Evolutionary conservation across 257 asterid species (phyloP).

Genomic region (Nicotiana attenuata): DNA sequence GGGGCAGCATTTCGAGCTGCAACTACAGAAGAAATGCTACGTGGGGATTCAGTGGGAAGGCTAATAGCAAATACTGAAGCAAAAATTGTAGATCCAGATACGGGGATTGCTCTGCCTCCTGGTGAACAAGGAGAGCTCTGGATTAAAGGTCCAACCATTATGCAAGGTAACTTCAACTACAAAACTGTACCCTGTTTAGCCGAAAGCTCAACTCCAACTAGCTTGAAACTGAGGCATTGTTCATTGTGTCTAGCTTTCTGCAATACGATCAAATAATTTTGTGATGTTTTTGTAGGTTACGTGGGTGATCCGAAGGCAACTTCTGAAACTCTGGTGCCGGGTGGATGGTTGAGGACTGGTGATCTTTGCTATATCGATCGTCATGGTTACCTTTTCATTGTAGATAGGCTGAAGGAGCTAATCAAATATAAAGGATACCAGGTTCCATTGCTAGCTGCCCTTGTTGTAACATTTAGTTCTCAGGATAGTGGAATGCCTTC

Average conservation of each 20-base stretch:
- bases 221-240: neutral
- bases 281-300: slow-evolving; percentile 30
- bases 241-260: neutral
- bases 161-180: slow-evolving; percentile 41
- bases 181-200: neutral
- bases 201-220: neutral
- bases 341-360: slow-evolving; percentile 50
- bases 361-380: slow-evolving; percentile 46
- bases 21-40: slow-evolving; percentile 28
- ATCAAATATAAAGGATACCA: slow-evolving; percentile 61
- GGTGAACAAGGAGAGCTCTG: slow-evolving; percentile 57
- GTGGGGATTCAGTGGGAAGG: slow-evolving; percentile 47
- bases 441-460: slow-evolving; percentile 21
- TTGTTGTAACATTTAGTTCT: neutral
- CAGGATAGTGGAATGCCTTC: neutral
- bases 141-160: slow-evolving; percentile 47
- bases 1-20: slow-evolving; percentile 30
- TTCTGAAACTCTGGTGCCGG: slow-evolving; percentile 27
- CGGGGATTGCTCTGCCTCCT: slow-evolving; percentile 41
- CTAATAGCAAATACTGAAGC: slow-evolving; percentile 30
- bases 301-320: slow-evolving; percentile 33
- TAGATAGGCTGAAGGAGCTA: slow-evolving; percentile 50
- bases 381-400: slow-evolving; percentile 42
- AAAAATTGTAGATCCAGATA: slow-evolving; percentile 46
- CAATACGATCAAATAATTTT: neutral